Evolutionary conservation across 495 filamentous ascomycete genomes (phyloP).

Genomic region (Tuber microsphaerosporum): DNA sequence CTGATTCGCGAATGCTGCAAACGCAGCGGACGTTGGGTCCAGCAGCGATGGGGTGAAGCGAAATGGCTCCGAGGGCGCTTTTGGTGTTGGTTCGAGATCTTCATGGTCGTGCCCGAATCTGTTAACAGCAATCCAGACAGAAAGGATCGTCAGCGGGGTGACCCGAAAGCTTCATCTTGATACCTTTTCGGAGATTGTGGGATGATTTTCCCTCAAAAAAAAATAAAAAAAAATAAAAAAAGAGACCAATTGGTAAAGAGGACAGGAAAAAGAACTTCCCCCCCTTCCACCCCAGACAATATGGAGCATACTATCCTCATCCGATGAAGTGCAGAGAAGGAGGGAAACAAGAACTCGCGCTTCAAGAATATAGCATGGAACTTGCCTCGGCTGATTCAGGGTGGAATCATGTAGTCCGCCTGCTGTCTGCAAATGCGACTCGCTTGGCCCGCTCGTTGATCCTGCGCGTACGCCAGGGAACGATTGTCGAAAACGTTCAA

Average conservation of each 20-base stretch:
- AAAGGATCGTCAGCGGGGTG: slow-evolving; percentile 20
- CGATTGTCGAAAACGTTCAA: slow-evolving; percentile 41
- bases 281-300: slow-evolving; percentile 4
- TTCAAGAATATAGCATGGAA: slow-evolving; percentile 9
- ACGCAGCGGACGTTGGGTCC: slow-evolving; percentile 75
- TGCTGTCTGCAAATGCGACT: slow-evolving; percentile 30
- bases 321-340: slow-evolving; percentile 24
- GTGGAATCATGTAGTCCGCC: slow-evolving; percentile 24
- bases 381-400: slow-evolving; percentile 39
- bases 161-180: slow-evolving; percentile 13
- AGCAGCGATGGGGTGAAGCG: slow-evolving; percentile 80
- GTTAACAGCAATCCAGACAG: slow-evolving; percentile 1
- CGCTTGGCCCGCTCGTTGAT: slow-evolving; percentile 27
- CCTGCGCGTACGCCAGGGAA: slow-evolving; percentile 38
- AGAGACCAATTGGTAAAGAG: slow-evolving; percentile 9
- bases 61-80: slow-evolving; percentile 67
- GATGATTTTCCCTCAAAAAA: slow-evolving; percentile 10
- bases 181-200: slow-evolving; percentile 12
- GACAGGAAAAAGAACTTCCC: slow-evolving; percentile 8
- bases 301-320: slow-evolving; percentile 11
- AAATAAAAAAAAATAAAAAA: not conserved
- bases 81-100: slow-evolving; percentile 72
- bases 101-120: slow-evolving; percentile 54
- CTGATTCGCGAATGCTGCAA: slow-evolving; percentile 69
- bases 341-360: slow-evolving; percentile 22